These are phyloP conservation scores for Globisporangium uncinulatum DNA, from an alignment of 352 stramenopile genomes.

Conservation along the genomic window DNA sequence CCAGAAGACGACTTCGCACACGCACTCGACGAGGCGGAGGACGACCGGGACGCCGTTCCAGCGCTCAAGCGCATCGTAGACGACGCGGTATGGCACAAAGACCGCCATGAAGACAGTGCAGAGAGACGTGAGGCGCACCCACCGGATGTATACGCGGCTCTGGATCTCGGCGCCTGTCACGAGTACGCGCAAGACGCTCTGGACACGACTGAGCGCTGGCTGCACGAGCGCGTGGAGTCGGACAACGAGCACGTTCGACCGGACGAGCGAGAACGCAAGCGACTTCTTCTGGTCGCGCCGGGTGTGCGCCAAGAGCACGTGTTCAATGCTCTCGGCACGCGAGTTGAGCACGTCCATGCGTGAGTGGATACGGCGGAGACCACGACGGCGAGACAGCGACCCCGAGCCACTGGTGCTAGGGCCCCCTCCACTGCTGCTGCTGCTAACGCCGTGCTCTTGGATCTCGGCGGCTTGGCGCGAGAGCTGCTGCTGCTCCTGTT, in stretches of 20 bases:
- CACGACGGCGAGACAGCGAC: slow-evolving; percentile 7
- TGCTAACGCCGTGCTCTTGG: slow-evolving; percentile 13
- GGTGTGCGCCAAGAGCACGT: slow-evolving; percentile 31
- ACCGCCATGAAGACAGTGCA: slow-evolving; percentile 46
- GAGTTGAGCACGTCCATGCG: slow-evolving; percentile 45
- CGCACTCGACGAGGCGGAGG: slow-evolving; percentile 23
- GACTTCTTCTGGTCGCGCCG: slow-evolving; percentile 16
- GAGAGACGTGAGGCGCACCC: slow-evolving; percentile 38
- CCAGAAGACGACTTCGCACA: slow-evolving; percentile 47
- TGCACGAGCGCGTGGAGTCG: slow-evolving; percentile 3
- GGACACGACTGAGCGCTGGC: neutral
- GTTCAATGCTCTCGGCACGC: slow-evolving; percentile 41
- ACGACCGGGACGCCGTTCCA: slow-evolving; percentile 32
- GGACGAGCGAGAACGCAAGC: slow-evolving; percentile 6
- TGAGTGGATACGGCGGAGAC: slow-evolving; percentile 22
- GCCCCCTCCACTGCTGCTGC: neutral
- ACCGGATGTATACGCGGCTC: slow-evolving; percentile 44
- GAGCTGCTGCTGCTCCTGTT: slow-evolving; percentile 54
- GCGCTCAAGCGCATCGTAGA: slow-evolving; percentile 46
- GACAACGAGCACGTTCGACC: slow-evolving; percentile 2
- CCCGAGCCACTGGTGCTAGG: too few relatives aligned
- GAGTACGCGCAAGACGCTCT: slow-evolving; percentile 8
- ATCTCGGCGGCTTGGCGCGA: slow-evolving; percentile 34
- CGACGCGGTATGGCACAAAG: slow-evolving; percentile 43
- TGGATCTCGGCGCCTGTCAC: slow-evolving; percentile 45